Evolutionary conservation across 192 early-diverging fungal species (phyloP).

Genomic region (Backusella tarrabulga): DNA sequence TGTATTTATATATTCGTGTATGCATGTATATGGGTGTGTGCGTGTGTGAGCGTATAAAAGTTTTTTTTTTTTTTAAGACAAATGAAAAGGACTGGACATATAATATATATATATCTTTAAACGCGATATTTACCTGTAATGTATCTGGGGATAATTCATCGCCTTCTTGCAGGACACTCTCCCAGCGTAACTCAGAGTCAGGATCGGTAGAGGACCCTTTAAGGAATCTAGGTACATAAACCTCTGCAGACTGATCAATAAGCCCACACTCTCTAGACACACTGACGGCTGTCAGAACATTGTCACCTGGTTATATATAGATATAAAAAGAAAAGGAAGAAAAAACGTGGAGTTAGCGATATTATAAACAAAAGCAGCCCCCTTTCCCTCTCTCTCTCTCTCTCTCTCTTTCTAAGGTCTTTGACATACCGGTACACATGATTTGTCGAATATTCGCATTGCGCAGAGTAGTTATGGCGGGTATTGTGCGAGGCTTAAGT

Average conservation of each 20-base stretch:
- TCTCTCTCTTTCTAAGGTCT: background rate
- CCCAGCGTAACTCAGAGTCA: constrained; percentile 69
- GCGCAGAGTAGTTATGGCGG: constrained; percentile 74
- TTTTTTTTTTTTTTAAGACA: background rate
- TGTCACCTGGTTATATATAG: constrained; percentile 64
- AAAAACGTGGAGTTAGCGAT: constrained; percentile 3
- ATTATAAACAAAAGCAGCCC: constrained; percentile 7
- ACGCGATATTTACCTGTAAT: constrained; percentile 37
- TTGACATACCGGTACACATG: constrained; percentile 87
- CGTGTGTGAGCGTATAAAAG: no score
- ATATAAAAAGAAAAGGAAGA: background rate
- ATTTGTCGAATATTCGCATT: constrained; percentile 88
- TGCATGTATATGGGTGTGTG: background rate
- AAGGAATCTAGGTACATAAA: constrained; percentile 80
- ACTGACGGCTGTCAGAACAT: constrained; percentile 92
- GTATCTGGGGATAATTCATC: constrained; percentile 42
- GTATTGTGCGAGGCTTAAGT: constrained; percentile 82
- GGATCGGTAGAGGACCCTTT: constrained; percentile 46
- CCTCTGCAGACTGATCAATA: constrained; percentile 66
- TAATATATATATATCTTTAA: background rate
- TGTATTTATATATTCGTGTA: background rate
- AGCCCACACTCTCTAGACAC: constrained; percentile 93
- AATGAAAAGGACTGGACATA: background rate
- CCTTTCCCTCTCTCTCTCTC: background rate
- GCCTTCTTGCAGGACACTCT: constrained; percentile 52